Evolutionary conservation across 2,329 filamentous ascomycete species (phyloP).

Genomic region (Pestalotiopsis fici): DNA sequence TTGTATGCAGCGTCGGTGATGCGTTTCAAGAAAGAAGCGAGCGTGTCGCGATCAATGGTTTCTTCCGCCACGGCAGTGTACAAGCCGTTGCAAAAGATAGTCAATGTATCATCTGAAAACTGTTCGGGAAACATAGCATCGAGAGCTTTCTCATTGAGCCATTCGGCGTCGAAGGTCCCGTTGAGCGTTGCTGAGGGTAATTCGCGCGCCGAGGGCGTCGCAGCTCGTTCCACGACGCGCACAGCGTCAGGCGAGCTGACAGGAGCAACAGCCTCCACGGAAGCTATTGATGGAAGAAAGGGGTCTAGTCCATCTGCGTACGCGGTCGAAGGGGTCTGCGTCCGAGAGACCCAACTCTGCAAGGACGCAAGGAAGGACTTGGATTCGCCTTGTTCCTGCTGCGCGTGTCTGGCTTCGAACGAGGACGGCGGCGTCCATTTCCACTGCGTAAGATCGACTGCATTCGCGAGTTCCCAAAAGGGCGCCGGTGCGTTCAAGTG

Average conservation of each 20-base stretch:
- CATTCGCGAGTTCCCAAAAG: constrained; percentile 48
- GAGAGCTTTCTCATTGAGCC: background rate
- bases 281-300: background rate
- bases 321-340: background rate
- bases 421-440: constrained; percentile 52
- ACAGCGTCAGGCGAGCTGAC: background rate
- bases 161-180: background rate
- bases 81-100: constrained; percentile 23
- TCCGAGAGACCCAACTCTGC: background rate
- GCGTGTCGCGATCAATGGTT: background rate
- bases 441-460: constrained; percentile 48
- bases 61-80: constrained; percentile 14
- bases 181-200: background rate
- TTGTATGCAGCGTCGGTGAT: background rate
- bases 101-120: constrained; percentile 9
- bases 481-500: constrained; percentile 32
- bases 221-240: background rate
- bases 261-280: background rate
- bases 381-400: background rate
- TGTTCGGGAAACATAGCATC: background rate
- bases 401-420: background rate
- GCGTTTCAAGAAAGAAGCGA: background rate
- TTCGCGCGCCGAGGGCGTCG: background rate
- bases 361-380: background rate
- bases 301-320: background rate